Evolutionary conservation across 768 basidiomycete species (phyloP).

Genomic region (Phylloporus scabripes): DNA sequence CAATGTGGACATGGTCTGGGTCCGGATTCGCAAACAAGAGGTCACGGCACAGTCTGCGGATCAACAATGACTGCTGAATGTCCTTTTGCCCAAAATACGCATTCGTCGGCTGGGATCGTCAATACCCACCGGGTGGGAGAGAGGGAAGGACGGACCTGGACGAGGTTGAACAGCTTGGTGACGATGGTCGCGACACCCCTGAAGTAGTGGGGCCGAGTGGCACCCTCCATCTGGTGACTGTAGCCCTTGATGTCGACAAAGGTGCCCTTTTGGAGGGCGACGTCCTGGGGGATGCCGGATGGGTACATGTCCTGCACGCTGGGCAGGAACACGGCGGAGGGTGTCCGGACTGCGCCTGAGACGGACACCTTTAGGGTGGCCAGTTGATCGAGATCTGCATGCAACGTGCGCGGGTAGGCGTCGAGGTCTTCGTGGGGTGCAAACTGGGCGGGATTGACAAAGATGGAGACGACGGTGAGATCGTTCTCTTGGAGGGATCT

Average conservation of each 20-base stretch:
- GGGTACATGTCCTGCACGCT: slow-evolving; percentile 86
- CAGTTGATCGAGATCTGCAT: slow-evolving; percentile 65
- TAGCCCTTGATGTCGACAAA: slow-evolving; percentile 92
- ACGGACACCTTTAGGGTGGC: slow-evolving; percentile 30
- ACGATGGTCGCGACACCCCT: slow-evolving; percentile 93
- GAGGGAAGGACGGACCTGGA: slow-evolving; percentile 55
- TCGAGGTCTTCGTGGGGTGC: slow-evolving; percentile 91
- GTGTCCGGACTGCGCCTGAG: slow-evolving; percentile 34
- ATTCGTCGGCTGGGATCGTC: slow-evolving; percentile 57
- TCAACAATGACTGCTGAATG: slow-evolving; percentile 89
- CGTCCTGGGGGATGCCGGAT: slow-evolving; percentile 77
- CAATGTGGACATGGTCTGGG: slow-evolving; percentile 70
- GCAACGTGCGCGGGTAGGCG: slow-evolving; percentile 85
- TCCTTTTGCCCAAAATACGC: slow-evolving; percentile 98
- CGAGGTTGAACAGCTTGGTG: slow-evolving; percentile 89
- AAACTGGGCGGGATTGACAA: slow-evolving; percentile 97
- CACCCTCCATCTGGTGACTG: slow-evolving; percentile 90
- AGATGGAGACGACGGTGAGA: slow-evolving; percentile 88
- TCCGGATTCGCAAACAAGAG: slow-evolving; percentile 76
- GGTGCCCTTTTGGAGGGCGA: slow-evolving; percentile 71
- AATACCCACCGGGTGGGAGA: not conserved
- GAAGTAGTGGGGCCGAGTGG: slow-evolving; percentile 85
- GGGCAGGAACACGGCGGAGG: slow-evolving; percentile 77
- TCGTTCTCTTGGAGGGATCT: slow-evolving; percentile 74
- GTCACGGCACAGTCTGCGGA: slow-evolving; percentile 74